Percentiles rank a stretch among this genome's conserved stretches.
phyloP scores from a whole-genome alignment of 495 filamentous ascomycete species.

The Jackrogersella minutella region DNA sequence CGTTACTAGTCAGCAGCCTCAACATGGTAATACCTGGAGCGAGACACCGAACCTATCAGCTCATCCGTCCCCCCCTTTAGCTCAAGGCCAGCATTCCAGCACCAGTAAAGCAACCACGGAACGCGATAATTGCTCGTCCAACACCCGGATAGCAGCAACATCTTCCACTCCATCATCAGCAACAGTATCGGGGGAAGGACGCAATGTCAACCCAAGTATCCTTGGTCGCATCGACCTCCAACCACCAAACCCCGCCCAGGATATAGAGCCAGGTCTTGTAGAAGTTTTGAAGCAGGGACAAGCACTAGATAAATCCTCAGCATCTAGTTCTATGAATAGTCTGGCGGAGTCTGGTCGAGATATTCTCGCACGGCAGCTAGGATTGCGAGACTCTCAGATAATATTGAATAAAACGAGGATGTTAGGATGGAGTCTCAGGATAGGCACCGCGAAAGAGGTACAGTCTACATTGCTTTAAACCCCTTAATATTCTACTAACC shows the following conservation, averaged over 20 bases:
- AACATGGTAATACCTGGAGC: background rate
- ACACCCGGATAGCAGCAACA: background rate
- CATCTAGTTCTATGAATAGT: slow-evolving; percentile 15
- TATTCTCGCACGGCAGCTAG: slow-evolving; percentile 39
- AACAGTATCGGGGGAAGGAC: background rate
- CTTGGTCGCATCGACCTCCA: background rate
- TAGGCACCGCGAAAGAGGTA: slow-evolving; percentile 53
- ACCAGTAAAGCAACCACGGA: slow-evolving; percentile 2
- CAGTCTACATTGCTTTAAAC: background rate
- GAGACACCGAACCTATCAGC: slow-evolving; percentile 10
- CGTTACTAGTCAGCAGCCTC: background rate
- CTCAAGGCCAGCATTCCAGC: background rate
- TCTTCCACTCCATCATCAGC: background rate
- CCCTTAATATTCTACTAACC: background rate
- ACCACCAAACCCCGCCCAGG: background rate
- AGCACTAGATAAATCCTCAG: slow-evolving; percentile 29
- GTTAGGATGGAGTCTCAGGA: slow-evolving; percentile 56
- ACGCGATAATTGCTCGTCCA: background rate
- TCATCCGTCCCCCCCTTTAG: slow-evolving; percentile 10
- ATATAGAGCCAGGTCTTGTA: slow-evolving; percentile 20
- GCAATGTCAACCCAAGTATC: background rate
- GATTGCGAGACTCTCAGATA: slow-evolving; percentile 41
- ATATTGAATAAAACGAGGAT: slow-evolving; percentile 50
- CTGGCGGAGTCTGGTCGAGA: slow-evolving; percentile 34
- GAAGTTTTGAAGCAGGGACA: slow-evolving; percentile 33